A percentile compares a stretch with the other conserved stretches of the same genome.
phyloP scores from a whole-genome alignment of 2,329 filamentous ascomycete genomes.

The Fusarium sp. region DNA sequence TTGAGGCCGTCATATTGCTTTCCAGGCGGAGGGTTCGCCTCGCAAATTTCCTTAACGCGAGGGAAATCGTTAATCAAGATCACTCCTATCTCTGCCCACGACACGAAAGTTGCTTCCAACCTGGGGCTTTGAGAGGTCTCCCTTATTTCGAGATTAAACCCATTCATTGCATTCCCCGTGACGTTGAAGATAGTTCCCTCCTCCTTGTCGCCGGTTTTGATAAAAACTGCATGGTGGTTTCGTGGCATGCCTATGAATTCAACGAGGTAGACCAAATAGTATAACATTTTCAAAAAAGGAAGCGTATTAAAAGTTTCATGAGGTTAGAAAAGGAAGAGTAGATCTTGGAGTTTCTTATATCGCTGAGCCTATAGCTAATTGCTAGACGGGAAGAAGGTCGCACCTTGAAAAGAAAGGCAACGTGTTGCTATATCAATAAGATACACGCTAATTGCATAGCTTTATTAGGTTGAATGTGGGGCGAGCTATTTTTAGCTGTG shows the following conservation, averaged over 20 bases:
- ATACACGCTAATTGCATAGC: too few species aligned
- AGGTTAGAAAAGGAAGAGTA: neutral
- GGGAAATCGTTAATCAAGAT: neutral
- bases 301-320: accelerated
- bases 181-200: neutral
- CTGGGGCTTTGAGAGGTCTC: neutral
- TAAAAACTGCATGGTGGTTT: neutral
- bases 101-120: neutral
- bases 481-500: too few species aligned
- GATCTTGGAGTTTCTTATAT: accelerated
- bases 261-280: neutral
- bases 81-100: neutral
- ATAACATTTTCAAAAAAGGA: accelerated
- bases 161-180: neutral
- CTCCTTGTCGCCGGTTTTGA: neutral
- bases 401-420: neutral
- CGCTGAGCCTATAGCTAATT: neutral
- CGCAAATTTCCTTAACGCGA: neutral
- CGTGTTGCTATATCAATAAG: too few species aligned
- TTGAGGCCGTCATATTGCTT: neutral
- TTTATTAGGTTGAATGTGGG: too few species aligned
- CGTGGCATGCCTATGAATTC: neutral
- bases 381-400: neutral
- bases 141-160: neutral
- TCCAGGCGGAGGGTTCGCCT: neutral